These are phyloP conservation scores for Ceratocystis diversiconidia DNA, from an alignment of 2,329 filamentous ascomycete genomes.

Conservation along the genomic window DNA sequence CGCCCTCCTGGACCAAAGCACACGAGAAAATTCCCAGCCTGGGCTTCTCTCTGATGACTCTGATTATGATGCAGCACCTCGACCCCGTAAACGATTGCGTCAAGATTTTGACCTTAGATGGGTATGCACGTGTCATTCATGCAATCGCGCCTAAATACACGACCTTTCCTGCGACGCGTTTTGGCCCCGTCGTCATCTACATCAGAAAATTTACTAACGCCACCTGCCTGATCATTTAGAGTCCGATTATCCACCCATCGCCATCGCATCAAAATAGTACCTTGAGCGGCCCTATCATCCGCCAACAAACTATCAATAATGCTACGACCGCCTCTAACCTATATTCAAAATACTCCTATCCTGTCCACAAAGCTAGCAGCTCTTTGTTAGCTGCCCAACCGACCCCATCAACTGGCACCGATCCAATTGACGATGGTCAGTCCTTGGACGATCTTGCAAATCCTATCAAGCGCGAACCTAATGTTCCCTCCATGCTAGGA, in stretches of 20 bases:
- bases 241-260: not conserved
- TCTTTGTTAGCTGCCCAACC: not conserved
- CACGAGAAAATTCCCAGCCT: not conserved
- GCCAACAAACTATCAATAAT: not conserved
- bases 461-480: not conserved
- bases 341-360: not conserved
- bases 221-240: not conserved
- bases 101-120: not conserved
- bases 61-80: not conserved
- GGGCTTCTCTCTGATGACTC: not conserved
- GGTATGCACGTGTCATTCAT: conserved; percentile 4
- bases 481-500: not conserved
- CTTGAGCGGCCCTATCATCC: too few relatives aligned
- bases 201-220: not conserved
- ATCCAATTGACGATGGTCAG: not conserved
- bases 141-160: not conserved
- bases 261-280: not conserved
- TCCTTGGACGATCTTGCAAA: not conserved
- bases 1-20: not conserved
- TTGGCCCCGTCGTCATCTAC: not conserved
- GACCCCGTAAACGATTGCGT: conserved; percentile 3
- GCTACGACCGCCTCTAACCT: not conserved
- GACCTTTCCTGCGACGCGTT: not conserved
- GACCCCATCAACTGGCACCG: too few relatives aligned
- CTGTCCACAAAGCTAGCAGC: not conserved